These are phyloP conservation scores for Fomitopsis pinicola DNA, from an alignment of 1,284 basidiomycete genomes.

Conservation along the genomic window DNA sequence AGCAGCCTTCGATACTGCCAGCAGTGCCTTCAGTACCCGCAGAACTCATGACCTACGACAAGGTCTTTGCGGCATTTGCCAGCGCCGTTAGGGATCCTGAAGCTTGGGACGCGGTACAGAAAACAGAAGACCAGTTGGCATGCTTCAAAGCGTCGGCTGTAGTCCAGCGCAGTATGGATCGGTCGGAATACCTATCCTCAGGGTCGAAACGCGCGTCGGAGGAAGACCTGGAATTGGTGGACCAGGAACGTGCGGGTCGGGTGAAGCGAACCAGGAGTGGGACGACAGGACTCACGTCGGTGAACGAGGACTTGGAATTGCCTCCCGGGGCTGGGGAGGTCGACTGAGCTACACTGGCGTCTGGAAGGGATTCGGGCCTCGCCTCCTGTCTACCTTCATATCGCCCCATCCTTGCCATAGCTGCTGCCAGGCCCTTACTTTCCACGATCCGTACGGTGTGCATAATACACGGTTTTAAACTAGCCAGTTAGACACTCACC, in stretches of 20 bases:
- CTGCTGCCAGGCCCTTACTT: no score
- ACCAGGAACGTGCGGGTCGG: background rate
- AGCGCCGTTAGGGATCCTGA: background rate
- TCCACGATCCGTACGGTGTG: no score
- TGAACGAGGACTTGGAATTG: background rate
- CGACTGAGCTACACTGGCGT: no score
- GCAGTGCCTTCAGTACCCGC: background rate
- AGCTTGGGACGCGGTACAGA: background rate
- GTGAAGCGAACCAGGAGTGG: background rate
- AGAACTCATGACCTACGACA: background rate
- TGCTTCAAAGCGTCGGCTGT: background rate
- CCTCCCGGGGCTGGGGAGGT: no score
- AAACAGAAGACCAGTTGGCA: background rate
- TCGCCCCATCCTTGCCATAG: no score
- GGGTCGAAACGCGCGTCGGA: background rate
- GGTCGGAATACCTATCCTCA: background rate
- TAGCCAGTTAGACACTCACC: no score
- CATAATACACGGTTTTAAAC: no score
- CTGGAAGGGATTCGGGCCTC: no score
- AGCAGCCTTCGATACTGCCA: no score
- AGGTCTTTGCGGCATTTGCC: background rate
- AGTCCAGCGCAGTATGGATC: background rate
- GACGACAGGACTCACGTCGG: background rate
- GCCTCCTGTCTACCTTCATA: no score
- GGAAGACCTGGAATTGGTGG: background rate